phyloP scores from a whole-genome alignment of 805 yeast species.

The Spathaspora sp. region DNA sequence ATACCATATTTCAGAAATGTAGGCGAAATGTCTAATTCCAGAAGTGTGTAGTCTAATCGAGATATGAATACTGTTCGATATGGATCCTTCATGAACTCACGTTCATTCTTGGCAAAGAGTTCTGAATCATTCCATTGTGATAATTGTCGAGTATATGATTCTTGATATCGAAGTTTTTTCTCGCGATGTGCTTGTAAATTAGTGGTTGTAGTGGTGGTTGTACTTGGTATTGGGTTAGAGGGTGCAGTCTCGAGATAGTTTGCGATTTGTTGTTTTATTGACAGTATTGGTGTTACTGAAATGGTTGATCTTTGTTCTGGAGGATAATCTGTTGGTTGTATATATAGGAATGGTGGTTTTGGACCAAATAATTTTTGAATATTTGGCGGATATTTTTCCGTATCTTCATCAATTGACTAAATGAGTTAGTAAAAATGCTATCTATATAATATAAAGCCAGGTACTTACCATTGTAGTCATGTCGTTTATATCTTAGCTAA shows the following conservation, averaged over 20 bases:
- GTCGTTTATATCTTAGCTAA: not conserved
- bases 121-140: constrained; percentile 31
- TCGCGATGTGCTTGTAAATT: constrained; percentile 3
- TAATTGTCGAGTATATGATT: constrained; percentile 20
- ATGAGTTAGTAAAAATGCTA: not conserved
- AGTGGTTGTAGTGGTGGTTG: not conserved
- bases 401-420: constrained; percentile 13
- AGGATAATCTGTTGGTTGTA: constrained; percentile 48
- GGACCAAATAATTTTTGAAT: constrained; percentile 55
- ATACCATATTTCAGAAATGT: constrained; percentile 65
- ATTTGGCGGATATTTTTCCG: constrained; percentile 32
- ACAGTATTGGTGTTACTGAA: constrained; percentile 44
- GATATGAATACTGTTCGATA: constrained; percentile 75
- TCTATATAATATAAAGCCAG: not conserved
- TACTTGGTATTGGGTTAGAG: not conserved
- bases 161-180: constrained; percentile 4
- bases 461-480: not conserved
- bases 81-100: constrained; percentile 51
- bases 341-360: constrained; percentile 50
- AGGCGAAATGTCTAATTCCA: constrained; percentile 66
- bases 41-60: constrained; percentile 59
- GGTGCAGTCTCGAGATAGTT: constrained; percentile 17
- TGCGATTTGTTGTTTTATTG: constrained; percentile 18
- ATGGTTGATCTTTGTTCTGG: constrained; percentile 46
- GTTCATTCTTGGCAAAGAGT: constrained; percentile 26